Conservation (phyloP, 2,329 filamentous ascomycete genomes). For the Phoma sp. region DNA sequence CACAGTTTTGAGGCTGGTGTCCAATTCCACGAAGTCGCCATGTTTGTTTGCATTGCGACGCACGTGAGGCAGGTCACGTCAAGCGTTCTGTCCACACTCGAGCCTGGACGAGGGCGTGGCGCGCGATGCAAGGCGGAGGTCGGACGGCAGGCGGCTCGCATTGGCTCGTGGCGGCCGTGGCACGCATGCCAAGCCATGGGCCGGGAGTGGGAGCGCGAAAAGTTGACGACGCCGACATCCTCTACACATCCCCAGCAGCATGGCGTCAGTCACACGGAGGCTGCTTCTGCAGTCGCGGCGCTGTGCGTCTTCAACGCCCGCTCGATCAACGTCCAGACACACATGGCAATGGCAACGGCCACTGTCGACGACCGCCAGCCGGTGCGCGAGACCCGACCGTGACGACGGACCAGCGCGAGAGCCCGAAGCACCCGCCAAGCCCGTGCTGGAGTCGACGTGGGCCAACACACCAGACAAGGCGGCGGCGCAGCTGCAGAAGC, state of each 20-base stretch:
- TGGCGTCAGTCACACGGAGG: constrained; percentile 46
- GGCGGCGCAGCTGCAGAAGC: constrained; percentile 27
- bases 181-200: constrained; percentile 31
- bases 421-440: constrained; percentile 14
- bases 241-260: constrained; percentile 26
- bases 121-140: constrained; percentile 27
- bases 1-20: constrained; percentile 57
- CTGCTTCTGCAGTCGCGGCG: constrained; percentile 40
- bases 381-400: constrained; percentile 23
- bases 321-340: constrained; percentile 23
- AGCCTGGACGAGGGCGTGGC: neutral
- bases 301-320: constrained; percentile 33
- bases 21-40: constrained; percentile 32
- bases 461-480: constrained; percentile 18
- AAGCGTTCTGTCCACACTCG: neutral
- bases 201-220: constrained; percentile 31
- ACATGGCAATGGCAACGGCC: constrained; percentile 43
- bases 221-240: constrained; percentile 32
- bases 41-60: neutral
- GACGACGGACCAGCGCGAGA: constrained; percentile 17
- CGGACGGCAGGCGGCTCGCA: constrained; percentile 24
- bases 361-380: constrained; percentile 37
- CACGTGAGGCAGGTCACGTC: neutral
- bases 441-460: constrained; percentile 12
- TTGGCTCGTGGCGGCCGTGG: constrained; percentile 28